Evolutionary conservation across 352 stramenopile genomes (phyloP).

Genomic region (Pythium myriotylum): DNA sequence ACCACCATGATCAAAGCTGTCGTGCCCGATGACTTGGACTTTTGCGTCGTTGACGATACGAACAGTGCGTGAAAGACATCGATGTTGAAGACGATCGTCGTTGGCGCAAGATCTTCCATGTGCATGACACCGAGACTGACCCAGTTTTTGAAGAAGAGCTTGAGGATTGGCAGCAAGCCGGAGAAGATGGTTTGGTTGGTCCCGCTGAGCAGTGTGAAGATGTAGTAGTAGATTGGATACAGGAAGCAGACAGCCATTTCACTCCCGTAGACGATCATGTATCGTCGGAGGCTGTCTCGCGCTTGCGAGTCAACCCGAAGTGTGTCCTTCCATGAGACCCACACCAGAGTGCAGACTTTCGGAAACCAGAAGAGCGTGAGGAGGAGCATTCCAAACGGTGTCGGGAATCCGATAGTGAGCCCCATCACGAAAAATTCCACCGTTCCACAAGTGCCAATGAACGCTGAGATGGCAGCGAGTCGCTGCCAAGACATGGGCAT

Average conservation of each 20-base stretch:
- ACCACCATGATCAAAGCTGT: slow-evolving; percentile 6
- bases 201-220: slow-evolving; percentile 1
- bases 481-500: not conserved
- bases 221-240: slow-evolving; percentile 12
- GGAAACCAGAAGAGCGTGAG: not conserved
- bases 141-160: slow-evolving; percentile 22
- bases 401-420: slow-evolving; percentile 7
- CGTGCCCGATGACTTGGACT: not conserved
- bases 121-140: slow-evolving; percentile 1
- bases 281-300: not conserved
- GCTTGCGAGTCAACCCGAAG: not conserved
- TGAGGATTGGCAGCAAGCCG: slow-evolving; percentile 10
- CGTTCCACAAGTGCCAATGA: not conserved
- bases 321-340: slow-evolving; percentile 2
- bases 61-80: slow-evolving; percentile 24
- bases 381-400: slow-evolving; percentile 8
- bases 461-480: not conserved
- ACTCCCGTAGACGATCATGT: not conserved
- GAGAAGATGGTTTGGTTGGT: not conserved
- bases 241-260: slow-evolving; percentile 1
- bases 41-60: slow-evolving; percentile 18
- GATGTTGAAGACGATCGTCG: slow-evolving; percentile 16
- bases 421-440: not conserved
- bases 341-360: not conserved
- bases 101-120: slow-evolving; percentile 16